Evolutionary conservation across 2,329 filamentous ascomycete species (phyloP), one percentile per base, ranked within the genome.

Genomic region (Dothistroma septosporum): DNA sequence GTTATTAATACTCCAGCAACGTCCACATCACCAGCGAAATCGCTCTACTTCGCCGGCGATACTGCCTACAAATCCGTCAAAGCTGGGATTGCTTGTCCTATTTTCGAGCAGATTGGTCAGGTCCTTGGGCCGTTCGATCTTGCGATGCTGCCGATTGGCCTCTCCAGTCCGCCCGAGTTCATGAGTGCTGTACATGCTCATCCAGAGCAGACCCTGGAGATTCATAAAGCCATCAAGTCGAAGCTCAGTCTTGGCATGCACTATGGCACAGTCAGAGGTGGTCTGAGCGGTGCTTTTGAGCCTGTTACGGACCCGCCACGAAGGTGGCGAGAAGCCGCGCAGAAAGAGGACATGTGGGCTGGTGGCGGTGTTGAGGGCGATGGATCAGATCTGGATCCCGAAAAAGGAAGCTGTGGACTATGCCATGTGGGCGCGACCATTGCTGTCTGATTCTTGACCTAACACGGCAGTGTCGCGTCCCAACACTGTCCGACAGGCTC

Each of bases 201-300:
- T 28, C 79, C 80, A 0, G 79, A 80, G 60, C 79, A 82, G 62
- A 77, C 77, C 6, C 64, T 82, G 1, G 68, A 75, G 31, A 80
- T 82, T 48, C 80, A 82, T 59, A 75, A 76, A 55, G 79, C 80
- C 59, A 67, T 82, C 49, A 73, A 65, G 49, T 79, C 78, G 57
- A 78, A 74, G 68, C 77, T 76, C 64, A 80, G 78, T 33, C 75
- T 83, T 28, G 80, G 78, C 0, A 82, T 82, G 80, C 80, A 83
- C 60, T 82, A 77, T 62, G 80, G 80, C 0, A 82, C 80, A 0
- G 75, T 82, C 0, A 65, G 79, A 57, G 79, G 79, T 16, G 75
- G 74, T 0, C 66, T 81, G 4, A 78, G 75, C 47, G 75, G 71
- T 12, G 73, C 77, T 8, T 82, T 78, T 58, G 80, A 83, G 62